phyloP scores from a whole-genome alignment of 169 alveolate genomes.

The Cryptosporidium andersoni region DNA sequence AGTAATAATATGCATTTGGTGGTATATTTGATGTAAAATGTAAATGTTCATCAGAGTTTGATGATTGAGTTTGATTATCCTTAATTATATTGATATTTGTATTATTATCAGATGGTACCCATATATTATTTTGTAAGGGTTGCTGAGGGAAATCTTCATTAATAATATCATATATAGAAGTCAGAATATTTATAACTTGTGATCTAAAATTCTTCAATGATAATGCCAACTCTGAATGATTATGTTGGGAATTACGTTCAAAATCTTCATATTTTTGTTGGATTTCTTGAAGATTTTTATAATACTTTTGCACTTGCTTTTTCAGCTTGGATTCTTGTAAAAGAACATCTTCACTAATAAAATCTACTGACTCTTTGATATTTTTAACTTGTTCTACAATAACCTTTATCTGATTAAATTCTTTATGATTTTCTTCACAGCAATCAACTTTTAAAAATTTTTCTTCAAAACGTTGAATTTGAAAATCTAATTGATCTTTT shows the following conservation, averaged over 20 bases:
- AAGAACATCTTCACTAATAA: constrained; percentile 48
- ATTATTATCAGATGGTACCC: neutral
- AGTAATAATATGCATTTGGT: constrained; percentile 47
- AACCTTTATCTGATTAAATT: neutral
- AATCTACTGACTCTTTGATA: constrained; percentile 32
- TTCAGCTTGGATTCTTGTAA: constrained; percentile 39
- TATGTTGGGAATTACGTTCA: constrained; percentile 56
- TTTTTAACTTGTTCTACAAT: constrained; percentile 22
- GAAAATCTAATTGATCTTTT: constrained; percentile 6
- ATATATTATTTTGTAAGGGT: neutral
- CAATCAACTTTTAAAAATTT: constrained; percentile 11
- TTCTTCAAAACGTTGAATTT: constrained; percentile 14
- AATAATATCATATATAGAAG: constrained; percentile 33
- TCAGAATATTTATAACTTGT: constrained; percentile 17
- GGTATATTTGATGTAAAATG: constrained; percentile 21
- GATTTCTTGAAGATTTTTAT: constrained; percentile 14
- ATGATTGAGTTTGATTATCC: neutral
- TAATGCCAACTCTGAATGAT: constrained; percentile 17
- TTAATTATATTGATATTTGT: neutral
- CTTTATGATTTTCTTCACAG: neutral
- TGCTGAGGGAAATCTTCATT: neutral
- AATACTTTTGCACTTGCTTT: constrained; percentile 39
- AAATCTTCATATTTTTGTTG: constrained; percentile 24
- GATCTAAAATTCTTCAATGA: constrained; percentile 46
- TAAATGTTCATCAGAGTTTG: neutral